Base-by-base conservation (phyloP, 306 rosid species). In the Cicer bijugum region DNA sequence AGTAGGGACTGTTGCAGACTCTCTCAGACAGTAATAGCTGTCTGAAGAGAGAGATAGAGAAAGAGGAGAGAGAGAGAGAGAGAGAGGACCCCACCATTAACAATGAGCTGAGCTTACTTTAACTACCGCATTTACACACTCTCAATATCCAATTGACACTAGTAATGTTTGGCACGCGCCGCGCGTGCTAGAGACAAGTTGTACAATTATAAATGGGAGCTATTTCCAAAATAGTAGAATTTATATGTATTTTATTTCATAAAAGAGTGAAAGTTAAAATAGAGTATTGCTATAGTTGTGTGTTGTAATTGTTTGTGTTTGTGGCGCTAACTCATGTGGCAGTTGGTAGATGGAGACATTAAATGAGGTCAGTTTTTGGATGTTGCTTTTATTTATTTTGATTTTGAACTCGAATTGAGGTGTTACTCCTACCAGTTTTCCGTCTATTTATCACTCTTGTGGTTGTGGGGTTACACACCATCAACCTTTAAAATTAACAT, bases 1-100 rank as follows among this genome's bases (percentile, higher is more conserved):
- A 67, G 92, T 86, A 88, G 90, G 96, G 86, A 80, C 88, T 44
- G 70, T 37, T 74, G 82, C 82, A 77, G 86, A 15, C 35, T 71
- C 35, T 28, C 35, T 28, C 35, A 28, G 35, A 28, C 74, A 80
- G 83, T 84, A 85, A 82, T 89, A 87, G 98, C 93, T 87, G 90
- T 82, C 77, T 9, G 53, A 1, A 4, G 16, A 58, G 42, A 58
- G 65, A 59, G 42, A 58, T 78, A 67, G 80, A 65, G 65, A 53
- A 69, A 66, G 76, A 17, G 75, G 65, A 58, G 42, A 58, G 64
- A 58, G 40, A 58, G 80, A 67, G 80, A 60, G 65, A 59, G 75
- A 67, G 76, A 19, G 75, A 69, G 83, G 88, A 75, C 76, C 84
- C 88, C 86, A 83, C 80, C 82, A 52, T 56, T 73, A 64, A 14